phyloP scores from a whole-genome alignment of 2,329 filamentous ascomycete genomes.

The Aspergillus pseudoglaucus region DNA sequence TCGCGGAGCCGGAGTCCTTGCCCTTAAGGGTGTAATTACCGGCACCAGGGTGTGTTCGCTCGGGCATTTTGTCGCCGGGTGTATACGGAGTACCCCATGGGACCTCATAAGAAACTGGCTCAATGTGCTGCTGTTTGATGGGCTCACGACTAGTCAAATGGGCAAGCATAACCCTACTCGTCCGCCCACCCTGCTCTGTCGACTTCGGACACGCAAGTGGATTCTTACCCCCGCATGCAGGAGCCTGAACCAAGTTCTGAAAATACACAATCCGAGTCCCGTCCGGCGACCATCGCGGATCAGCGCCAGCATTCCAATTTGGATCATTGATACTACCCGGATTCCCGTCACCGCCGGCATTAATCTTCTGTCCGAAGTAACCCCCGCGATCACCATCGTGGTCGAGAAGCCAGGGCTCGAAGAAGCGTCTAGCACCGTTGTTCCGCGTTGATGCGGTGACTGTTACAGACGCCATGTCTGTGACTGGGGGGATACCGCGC shows the following conservation, averaged over 20 bases:
- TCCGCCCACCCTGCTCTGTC: slow-evolving; percentile 32
- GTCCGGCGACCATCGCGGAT: slow-evolving; percentile 32
- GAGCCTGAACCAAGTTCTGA: slow-evolving; percentile 33
- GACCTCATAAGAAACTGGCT: slow-evolving; percentile 15
- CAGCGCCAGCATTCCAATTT: slow-evolving; percentile 45
- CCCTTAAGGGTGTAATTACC: slow-evolving; percentile 15
- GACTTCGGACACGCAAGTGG: slow-evolving; percentile 38
- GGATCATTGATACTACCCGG: slow-evolving; percentile 39
- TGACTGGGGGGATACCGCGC: slow-evolving; percentile 39
- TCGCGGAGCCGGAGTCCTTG: slow-evolving; percentile 7
- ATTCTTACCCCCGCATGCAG: slow-evolving; percentile 41
- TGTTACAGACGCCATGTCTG: slow-evolving; percentile 30
- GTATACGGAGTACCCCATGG: slow-evolving; percentile 13
- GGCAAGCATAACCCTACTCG: slow-evolving; percentile 40
- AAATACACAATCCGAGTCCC: slow-evolving; percentile 40
- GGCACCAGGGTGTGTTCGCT: neutral
- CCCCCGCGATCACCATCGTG: slow-evolving; percentile 38
- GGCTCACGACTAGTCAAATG: slow-evolving; percentile 28
- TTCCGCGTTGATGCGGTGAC: slow-evolving; percentile 39
- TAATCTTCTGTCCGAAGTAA: slow-evolving; percentile 43
- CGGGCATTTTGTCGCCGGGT: slow-evolving; percentile 4
- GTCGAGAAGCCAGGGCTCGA: slow-evolving; percentile 42
- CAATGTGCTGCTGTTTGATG: slow-evolving; percentile 12
- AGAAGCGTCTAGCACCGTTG: slow-evolving; percentile 42
- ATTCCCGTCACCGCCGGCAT: slow-evolving; percentile 29